Base-by-base conservation (phyloP, 495 filamentous ascomycete genomes). In the Rhizodiscina lignyota region DNA sequence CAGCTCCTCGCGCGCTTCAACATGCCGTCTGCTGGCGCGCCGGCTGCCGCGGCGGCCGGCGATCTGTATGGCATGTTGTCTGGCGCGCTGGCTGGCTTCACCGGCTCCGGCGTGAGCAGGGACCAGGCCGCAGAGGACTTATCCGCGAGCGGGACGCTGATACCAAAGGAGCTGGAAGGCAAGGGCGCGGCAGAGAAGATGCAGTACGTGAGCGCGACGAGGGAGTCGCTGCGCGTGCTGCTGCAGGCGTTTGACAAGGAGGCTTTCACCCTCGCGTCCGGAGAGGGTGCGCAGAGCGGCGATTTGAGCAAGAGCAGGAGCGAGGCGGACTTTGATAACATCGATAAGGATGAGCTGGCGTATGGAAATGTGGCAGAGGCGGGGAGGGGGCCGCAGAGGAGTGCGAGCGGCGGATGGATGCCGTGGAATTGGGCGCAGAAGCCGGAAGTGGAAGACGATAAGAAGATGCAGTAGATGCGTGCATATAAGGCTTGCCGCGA, bases 1-100 rank as follows among this genome's bases (percentile, higher is more conserved):
- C 68, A 63, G 18, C 62, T 94, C 16, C 72, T 94, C 17, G 75
- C 83, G 8, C 72, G 87, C 12, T 94, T 94, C 64, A 79, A 71
- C 50, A 66, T 94, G 20, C 85, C 89, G 13, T 58, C 63, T 24
- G 60, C 64, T 4, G 66, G 58, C 15, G 52, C 63, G 36, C 30
- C 30, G 10, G 48, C 61, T 13, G 60, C 64, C 3, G 68, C 58
- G 11, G 52, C 63, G 36, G 62, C 59, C 12, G 56, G 51, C 1
- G 78, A 85, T 43, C 74, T 85, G 41, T 92, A 86, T 47, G 68
- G 67, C 52, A 64, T 83, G 36, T 69, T 94, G 8, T 72, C 74
- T 16, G 70, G 78, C 2, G 83, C 79, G 5, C 59, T 87, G 21
- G 60, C 62, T 5, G 58, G 61, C 1, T 56, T 66, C 4, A 54